Evolutionary conservation across 1,139 yeast genomes (phyloP).

Genomic region (Debaryomyces psychrophilus): DNA sequence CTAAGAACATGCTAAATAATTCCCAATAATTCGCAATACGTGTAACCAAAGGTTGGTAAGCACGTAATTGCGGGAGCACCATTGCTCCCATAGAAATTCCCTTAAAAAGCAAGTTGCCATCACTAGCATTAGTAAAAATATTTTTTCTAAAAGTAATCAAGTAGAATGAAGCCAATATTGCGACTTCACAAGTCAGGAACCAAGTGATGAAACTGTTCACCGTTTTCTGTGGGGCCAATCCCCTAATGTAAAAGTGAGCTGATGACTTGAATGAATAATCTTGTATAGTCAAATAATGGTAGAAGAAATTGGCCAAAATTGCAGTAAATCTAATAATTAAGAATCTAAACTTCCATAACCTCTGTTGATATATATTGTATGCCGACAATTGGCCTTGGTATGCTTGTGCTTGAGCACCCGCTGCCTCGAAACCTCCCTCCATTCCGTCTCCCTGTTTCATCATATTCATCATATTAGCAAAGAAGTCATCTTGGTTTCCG

Average conservation of each 20-base stretch:
- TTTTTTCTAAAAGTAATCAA: conserved; percentile 31
- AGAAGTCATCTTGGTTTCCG: conserved; percentile 11
- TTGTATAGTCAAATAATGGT: conserved; percentile 30
- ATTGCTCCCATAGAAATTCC: conserved; percentile 36
- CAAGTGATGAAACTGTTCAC: conserved; percentile 29
- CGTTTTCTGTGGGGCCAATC: conserved; percentile 18
- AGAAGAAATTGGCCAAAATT: conserved; percentile 36
- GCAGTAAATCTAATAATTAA: conserved; percentile 33
- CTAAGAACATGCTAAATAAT: conserved; percentile 38
- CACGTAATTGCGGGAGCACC: conserved; percentile 40
- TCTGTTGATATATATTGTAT: conserved; percentile 39
- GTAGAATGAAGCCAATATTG: conserved; percentile 39
- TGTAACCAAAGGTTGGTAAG: conserved; percentile 33
- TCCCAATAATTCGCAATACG: conserved; percentile 43
- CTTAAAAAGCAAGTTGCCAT: conserved; percentile 34
- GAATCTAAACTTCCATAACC: conserved; percentile 35
- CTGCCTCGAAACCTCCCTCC: background rate
- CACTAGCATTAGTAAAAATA: conserved; percentile 27
- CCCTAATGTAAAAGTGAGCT: conserved; percentile 33
- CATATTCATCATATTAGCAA: conserved; percentile 10
- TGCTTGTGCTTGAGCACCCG: conserved; percentile 24
- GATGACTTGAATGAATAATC: conserved; percentile 34
- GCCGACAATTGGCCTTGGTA: conserved; percentile 35
- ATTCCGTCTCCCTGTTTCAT: conserved; percentile 9
- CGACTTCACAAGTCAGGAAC: conserved; percentile 39